Evolutionary conservation across 2,329 filamentous ascomycete species (phyloP).

Genomic region (Diaporthe vaccinii): DNA sequence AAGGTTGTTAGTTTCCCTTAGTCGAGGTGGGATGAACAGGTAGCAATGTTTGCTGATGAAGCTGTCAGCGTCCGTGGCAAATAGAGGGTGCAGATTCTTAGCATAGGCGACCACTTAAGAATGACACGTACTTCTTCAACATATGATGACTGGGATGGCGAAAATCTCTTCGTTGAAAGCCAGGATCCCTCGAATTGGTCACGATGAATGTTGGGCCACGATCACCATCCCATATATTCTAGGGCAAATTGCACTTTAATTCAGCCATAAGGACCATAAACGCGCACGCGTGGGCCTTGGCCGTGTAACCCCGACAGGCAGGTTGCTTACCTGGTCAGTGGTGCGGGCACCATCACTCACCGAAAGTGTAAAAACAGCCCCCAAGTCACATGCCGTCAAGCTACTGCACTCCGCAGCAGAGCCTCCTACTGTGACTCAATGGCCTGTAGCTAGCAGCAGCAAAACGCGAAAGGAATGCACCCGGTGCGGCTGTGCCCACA

Average conservation of each 20-base stretch:
- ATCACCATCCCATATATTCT: not conserved
- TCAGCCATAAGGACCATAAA: not conserved
- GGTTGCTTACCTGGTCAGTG: not conserved
- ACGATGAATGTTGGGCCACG: not conserved
- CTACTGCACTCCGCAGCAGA: conserved; percentile 27
- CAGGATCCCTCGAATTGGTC: not conserved
- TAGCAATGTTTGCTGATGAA: too few species aligned
- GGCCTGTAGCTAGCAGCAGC: not conserved
- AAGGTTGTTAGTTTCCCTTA: not conserved
- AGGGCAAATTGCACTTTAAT: not conserved
- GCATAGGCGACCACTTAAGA: not conserved
- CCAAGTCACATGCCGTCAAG: not conserved
- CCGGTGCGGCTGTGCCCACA: conserved; percentile 12
- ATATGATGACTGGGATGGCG: not conserved
- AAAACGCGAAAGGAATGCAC: not conserved
- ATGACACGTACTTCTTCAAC: not conserved
- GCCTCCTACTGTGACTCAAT: conserved; percentile 15
- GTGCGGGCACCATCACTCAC: not conserved
- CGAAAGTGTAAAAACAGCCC: conserved; percentile 28
- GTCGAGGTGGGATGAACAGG: not conserved
- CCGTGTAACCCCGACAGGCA: conserved; percentile 29
- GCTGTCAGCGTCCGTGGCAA: not conserved
- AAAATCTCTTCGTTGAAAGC: not conserved
- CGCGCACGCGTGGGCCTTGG: not conserved
- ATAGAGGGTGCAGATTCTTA: not conserved